Evolutionary conservation across 2,329 filamentous ascomycete species (phyloP).

Genomic region (Epichloe gansuensis): DNA sequence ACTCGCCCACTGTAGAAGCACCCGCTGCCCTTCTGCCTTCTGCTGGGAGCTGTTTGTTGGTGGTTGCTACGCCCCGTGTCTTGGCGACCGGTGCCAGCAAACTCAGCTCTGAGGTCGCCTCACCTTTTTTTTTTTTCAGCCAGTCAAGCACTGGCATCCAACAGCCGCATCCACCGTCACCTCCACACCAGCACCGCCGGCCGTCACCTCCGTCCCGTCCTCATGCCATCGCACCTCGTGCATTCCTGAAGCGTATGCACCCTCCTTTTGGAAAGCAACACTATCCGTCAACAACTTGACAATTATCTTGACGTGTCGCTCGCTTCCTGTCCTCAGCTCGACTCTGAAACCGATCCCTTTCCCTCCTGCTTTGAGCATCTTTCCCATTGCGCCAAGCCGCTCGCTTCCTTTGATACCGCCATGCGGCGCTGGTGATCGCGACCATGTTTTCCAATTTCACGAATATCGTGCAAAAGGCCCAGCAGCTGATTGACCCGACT

Average conservation of each 20-base stretch:
- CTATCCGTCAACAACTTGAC: neutral
- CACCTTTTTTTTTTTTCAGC: neutral
- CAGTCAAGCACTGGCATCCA: neutral
- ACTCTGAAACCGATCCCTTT: neutral
- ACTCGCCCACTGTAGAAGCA: too few species aligned
- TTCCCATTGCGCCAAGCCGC: neutral
- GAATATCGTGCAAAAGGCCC: conserved; percentile 87
- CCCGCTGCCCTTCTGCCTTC: too few species aligned
- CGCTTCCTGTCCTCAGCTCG: neutral
- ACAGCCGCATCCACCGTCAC: neutral
- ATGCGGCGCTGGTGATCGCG: conserved; percentile 29
- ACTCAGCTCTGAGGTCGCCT: neutral
- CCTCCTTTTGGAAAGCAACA: neutral
- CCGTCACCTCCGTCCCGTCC: neutral
- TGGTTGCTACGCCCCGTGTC: too few species aligned
- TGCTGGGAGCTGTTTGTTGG: too few species aligned
- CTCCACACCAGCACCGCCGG: neutral
- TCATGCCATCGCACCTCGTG: neutral
- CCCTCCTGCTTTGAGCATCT: neutral
- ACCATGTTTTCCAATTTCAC: conserved; percentile 50
- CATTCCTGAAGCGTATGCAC: neutral
- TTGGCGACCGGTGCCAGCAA: too few species aligned
- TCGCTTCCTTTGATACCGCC: conserved; percentile 13
- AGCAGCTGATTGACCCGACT: conserved; percentile 85
- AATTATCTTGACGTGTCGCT: conserved; percentile 1